Base-by-base conservation (phyloP, 2,329 filamentous ascomycete genomes). In the Diatrype stigma region DNA sequence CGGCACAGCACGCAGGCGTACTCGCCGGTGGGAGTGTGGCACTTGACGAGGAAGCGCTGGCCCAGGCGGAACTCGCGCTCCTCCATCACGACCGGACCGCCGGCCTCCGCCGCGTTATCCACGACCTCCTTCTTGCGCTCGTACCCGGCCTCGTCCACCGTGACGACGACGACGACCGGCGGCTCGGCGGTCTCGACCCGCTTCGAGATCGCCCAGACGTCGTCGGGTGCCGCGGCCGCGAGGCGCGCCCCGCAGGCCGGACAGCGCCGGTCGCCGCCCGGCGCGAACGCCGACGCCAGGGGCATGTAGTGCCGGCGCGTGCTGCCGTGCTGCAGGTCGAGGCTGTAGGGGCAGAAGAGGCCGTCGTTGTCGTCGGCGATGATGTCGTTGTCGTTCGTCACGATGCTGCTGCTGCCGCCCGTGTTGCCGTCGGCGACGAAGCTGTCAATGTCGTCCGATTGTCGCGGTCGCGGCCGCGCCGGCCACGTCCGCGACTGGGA, bases 1-100 rank as follows among this genome's bases (percentile, higher is more conserved):
- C 55, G 59, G 49, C 67, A 71, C 21, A 70, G 52, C 34, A 60
- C 66, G 47, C 69, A 71, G 3, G 67, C 65, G 42, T 57, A 71
- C 42, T 64, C 63, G 11, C 56, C 54, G 16, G 60, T 58, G 17
- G 61, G 57, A 3, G 65, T 66, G 50, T 71, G 70, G 46, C 68
- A 72, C 53, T 72, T 71, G 48, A 67, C 60, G 10, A 70, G 51
- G 47, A 72, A 72, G 19, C 68, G 62, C 49, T 67, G 62, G 14
- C 61, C 67, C 11, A 70, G 48, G 30, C 64, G 53, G 52, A 66
- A 68, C 21, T 59, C 57, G 47, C 62, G 57, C 34, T 64, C 60
- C n/a, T 63, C 52, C n/a, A n/a, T n/a, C n/a, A n/a, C n/a, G n/a
- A n/a, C n/a, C n/a, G n/a, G n/a, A n/a, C n/a, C n/a, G n/a, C n/a